Base-by-base conservation (phyloP, 2,329 filamentous ascomycete genomes). In the Trichoderma aggressivum region DNA sequence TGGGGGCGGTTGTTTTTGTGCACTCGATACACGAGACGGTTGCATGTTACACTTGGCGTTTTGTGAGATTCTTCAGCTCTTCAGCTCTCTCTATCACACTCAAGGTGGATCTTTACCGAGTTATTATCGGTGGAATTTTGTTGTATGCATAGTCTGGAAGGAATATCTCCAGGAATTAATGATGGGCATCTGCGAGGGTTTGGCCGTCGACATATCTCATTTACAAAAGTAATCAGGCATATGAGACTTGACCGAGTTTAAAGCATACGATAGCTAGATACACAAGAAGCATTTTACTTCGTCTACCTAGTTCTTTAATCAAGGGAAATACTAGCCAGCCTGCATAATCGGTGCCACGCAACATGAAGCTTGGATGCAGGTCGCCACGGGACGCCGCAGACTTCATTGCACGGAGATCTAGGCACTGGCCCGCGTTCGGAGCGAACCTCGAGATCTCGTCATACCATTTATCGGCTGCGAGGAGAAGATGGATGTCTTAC, bases 11-110 rank as follows among this genome's bases (percentile, higher is more conserved):
- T 72, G 69, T 71, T 65, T 77, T 47, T 65, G 72, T 74, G 77
- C 74, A 56, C 73, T 71, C 58, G 24, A 21, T 56, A 64, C 71
- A 70, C 34, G 70, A 67, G 70, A 73, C 70, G 71, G 76, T 72
- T 72, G 74, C 72, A 76, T 75, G 76, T 77, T 71, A 78, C 75
- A 75, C 75, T 73, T 65, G 71, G 77, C 76, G 76, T 75, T 74
- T 73, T 71, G 71, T 72, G 43, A 30, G 70, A 69, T 75, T 69
- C 60, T 75, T 71, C 26, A 50, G 30, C 65, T 43, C 50, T 47
- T 32, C 14, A 26, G 50, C 26, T 56, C 34, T 61, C 43, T 28
- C 36, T 30, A 18, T 18, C 5, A 50, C 30, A 59, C 47, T 47
- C 11, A 16, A 24, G 28, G 11, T 8, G 53, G 56, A 65, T 47